phyloP scores from a whole-genome alignment of 1,284 basidiomycete genomes.

The Rhizoctonia solani region DNA sequence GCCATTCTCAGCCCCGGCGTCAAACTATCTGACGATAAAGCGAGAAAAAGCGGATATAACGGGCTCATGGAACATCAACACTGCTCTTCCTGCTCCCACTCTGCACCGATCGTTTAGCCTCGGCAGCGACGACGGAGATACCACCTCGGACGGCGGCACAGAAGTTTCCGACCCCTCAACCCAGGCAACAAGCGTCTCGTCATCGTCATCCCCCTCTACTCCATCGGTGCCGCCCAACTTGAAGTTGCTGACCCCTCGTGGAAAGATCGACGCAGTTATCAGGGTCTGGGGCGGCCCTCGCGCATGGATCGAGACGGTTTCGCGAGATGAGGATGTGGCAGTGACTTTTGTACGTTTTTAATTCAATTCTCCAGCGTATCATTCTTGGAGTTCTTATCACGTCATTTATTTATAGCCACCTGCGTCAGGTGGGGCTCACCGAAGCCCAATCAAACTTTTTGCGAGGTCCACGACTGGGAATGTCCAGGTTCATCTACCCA shows the following conservation, averaged over 20 bases:
- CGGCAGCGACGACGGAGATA: constrained; percentile 5
- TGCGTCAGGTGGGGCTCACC: neutral
- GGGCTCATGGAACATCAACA: constrained; percentile 31
- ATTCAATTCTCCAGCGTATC: neutral
- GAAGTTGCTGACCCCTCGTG: constrained; percentile 11
- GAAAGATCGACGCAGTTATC: constrained; percentile 28
- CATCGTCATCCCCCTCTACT: neutral
- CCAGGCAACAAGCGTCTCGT: neutral
- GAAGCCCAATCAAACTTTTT: constrained; percentile 14
- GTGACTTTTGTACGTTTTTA: constrained; percentile 24
- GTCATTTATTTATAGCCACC: constrained; percentile 12
- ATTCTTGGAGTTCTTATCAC: neutral
- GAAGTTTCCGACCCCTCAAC: neutral
- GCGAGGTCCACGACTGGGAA: constrained; percentile 8
- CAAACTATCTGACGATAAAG: constrained; percentile 23
- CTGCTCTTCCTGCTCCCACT: constrained; percentile 5
- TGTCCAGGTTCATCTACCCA: constrained; percentile 5
- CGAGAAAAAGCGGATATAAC: constrained; percentile 26
- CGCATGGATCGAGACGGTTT: constrained; percentile 27
- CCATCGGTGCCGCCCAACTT: constrained; percentile 7
- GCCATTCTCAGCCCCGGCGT: constrained; percentile 25
- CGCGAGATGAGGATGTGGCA: constrained; percentile 16
- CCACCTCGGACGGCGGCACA: constrained; percentile 5
- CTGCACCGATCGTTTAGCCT: neutral
- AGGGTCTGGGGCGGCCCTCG: constrained; percentile 24